Evolutionary conservation across 768 basidiomycete genomes (phyloP).

Genomic region (Lactarius hatsudake): DNA sequence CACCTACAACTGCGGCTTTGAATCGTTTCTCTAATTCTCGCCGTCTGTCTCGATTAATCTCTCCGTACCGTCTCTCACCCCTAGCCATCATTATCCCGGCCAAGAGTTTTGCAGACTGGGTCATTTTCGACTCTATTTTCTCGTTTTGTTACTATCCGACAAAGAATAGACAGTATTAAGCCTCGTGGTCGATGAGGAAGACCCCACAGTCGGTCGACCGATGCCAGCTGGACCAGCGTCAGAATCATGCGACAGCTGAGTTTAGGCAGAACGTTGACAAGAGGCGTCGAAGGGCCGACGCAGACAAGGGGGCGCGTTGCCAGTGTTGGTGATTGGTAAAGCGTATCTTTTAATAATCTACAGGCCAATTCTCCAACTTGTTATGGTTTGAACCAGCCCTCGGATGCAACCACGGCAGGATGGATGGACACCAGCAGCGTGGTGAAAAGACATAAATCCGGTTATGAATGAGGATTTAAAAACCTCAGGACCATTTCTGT

Average conservation of each 20-base stretch:
- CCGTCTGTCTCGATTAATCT: neutral
- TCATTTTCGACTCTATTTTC: neutral
- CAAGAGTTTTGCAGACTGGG: neutral
- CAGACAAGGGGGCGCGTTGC: neutral
- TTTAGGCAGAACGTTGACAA: neutral
- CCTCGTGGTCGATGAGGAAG: neutral
- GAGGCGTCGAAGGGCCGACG: neutral
- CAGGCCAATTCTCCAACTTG: too few relatives aligned
- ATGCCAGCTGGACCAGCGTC: neutral
- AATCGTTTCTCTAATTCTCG: neutral
- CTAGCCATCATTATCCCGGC: neutral
- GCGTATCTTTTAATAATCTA: too few relatives aligned
- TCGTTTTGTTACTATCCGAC: neutral
- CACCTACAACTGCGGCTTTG: neutral
- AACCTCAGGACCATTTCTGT: too few relatives aligned
- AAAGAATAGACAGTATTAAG: neutral
- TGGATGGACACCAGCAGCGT: too few relatives aligned
- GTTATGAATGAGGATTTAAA: too few relatives aligned
- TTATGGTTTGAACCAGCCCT: too few relatives aligned
- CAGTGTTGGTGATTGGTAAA: too few relatives aligned
- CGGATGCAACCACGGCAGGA: too few relatives aligned
- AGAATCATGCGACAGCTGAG: neutral
- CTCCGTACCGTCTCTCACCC: neutral
- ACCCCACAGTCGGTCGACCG: too few relatives aligned
- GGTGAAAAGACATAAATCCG: too few relatives aligned